Evolutionary conservation across 306 rosid genomes (phyloP), one percentile per base, ranked within the genome.

Genomic region (Myrica gale): DNA sequence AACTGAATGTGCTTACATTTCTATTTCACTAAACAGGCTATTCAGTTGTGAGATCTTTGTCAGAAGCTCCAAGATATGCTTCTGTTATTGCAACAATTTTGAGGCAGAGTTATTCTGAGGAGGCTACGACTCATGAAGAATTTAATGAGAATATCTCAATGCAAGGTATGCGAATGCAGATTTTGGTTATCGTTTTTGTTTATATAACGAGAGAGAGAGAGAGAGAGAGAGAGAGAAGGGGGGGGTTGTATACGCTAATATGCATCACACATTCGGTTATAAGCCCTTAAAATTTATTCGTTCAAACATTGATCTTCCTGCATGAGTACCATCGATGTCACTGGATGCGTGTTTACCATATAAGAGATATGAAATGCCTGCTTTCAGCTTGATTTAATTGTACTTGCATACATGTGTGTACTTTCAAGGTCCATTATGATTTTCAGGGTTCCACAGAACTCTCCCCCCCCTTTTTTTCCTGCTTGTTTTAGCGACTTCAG

Each of bases 11-110:
- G 71, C 46, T 53, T 77, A 68, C n/a, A 51, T 56, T 54, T 83
- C 45, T 12, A 44, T 17, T 71, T 82, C 67, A 21, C 80, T 69
- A 71, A 79, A 69, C 86, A 95, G 99, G 97, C 66, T 95, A 95
- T 83, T 95, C 97, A 47, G 97, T 95, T 47, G 99, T 90, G 84
- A 95, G 99, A 89, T 95, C 99, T 76, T 83, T 95, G 85, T 95
- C 99, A 4, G 97, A 95, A 84, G 99, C 99, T 87, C 96, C 99
- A 58, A 76, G 92, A 74, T 95, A 90, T 83, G 99, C 99, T 74
- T 82, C 93, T 51, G 91, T 88, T 23, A 95, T 95, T 85, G 93
- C 97, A 73, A 80, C 75, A 75, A 92, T 95, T 74, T 81, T 95
- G 89, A 90, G 84, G 87, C 89, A 83, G 74, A 83, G 69, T 57